Evolutionary conservation across 371 early-diverging fungal species (phyloP), one percentile per base, ranked within the genome.

Genomic region (Entomophthora muscae): DNA sequence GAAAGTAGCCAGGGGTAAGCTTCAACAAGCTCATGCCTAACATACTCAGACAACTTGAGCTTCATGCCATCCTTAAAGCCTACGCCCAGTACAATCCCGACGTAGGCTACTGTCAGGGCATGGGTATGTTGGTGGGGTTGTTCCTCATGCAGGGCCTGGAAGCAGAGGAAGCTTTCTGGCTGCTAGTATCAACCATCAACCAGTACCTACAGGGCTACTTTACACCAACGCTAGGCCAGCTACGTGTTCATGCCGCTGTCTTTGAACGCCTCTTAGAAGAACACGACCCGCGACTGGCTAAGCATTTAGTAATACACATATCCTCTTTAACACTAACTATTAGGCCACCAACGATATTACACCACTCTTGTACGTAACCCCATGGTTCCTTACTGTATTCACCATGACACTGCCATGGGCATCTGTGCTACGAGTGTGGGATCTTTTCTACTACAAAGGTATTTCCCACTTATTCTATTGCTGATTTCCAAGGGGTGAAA

Each of bases 31-130:
- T 0, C 22, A 0, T 32, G 27, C 59, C n/a, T n/a, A n/a, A 1
- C 2, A 0, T 66, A 12, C 7, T 3, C 29, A 63, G 76, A 0
- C 87, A 86, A 66, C 68, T 71, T 12, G 82, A 86, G 68, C 68
- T 95, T 13, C 75, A 84, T 22, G 72, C 74, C 7, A 73, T 95
- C 0, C 75, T 95, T 22, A 79, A 82, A 53, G 92, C 93, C 0
- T 97, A 93, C 69, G 89, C 94, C 0, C 85, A 90, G 26, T 88
- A 90, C 71, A 89, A 95, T 66, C 79, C 83, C 0, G 72, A 77
- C n/a, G 76, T 95, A 3, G 97, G 93, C 28, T 97, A 97, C 70
- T 94, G 95, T 69, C 95, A 95, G 71, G 97, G 97, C 2, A 93
- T 97, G 93, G 91, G 93, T 2, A 83, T 91, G 52, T 66, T 97